phyloP scores from a whole-genome alignment of 1,284 basidiomycete species.

The Sanguinoderma infundibulare region DNA sequence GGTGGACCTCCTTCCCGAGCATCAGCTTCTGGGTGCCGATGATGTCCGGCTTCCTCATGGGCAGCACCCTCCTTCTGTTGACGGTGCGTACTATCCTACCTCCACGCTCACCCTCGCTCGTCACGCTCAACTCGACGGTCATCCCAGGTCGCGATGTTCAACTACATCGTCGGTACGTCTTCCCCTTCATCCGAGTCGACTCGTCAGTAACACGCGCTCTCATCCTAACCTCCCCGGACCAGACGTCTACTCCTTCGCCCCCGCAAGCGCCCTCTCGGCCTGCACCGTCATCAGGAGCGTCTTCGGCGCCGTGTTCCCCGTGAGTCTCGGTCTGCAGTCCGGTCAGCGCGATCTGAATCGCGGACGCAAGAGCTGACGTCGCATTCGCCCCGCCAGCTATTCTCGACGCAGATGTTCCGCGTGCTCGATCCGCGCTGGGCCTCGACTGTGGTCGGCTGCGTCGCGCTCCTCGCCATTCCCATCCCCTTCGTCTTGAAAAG shows the following conservation, averaged over 20 bases:
- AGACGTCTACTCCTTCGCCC: slow-evolving; percentile 58
- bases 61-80: slow-evolving; percentile 60
- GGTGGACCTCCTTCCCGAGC: slow-evolving; percentile 56
- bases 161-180: slow-evolving; percentile 37
- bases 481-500: slow-evolving; percentile 53
- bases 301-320: slow-evolving; percentile 62
- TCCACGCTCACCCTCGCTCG: slow-evolving; percentile 39
- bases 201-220: no score
- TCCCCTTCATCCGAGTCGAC: neutral
- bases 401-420: slow-evolving; percentile 58
- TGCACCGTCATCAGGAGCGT: slow-evolving; percentile 58
- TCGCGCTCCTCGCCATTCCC: slow-evolving; percentile 55
- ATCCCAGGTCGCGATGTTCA: slow-evolving; percentile 38
- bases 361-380: neutral
- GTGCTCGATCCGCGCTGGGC: slow-evolving; percentile 58
- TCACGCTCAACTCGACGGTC: neutral
- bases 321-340: neutral
- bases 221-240: neutral
- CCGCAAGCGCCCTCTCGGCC: slow-evolving; percentile 63
- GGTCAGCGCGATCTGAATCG: neutral
- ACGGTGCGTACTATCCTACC: slow-evolving; percentile 36
- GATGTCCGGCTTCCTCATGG: slow-evolving; percentile 53
- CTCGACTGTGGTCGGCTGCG: slow-evolving; percentile 54
- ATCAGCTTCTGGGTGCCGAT: slow-evolving; percentile 65
- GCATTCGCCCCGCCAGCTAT: slow-evolving; percentile 37